Conservation (phyloP, 1,284 basidiomycete genomes). For the Ganoderma lucidum region DNA sequence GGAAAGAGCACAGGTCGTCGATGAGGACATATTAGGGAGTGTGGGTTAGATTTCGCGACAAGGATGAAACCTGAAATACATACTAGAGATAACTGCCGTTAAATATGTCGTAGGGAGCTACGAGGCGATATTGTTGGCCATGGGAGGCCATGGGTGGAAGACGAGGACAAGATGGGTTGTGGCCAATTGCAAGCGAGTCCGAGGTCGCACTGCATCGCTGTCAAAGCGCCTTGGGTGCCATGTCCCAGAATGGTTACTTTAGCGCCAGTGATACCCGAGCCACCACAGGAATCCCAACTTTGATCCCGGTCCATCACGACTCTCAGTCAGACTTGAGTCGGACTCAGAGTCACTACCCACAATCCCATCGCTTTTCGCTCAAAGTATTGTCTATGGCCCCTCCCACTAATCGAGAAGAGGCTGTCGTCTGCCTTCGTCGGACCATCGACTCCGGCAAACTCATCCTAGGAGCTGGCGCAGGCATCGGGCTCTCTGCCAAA, state of each 20-base stretch:
- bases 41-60: background rate
- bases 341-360: background rate
- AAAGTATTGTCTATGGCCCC: slow-evolving; percentile 25
- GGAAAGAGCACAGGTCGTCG: background rate
- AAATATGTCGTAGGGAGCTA: background rate
- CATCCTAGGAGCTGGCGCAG: slow-evolving; percentile 36
- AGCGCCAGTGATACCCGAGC: background rate
- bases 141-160: background rate
- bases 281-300: background rate
- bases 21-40: background rate
- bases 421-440: slow-evolving; percentile 30
- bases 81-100: background rate
- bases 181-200: no score
- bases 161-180: background rate
- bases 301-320: background rate
- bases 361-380: background rate
- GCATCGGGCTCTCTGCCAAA: slow-evolving; percentile 37
- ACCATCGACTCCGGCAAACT: slow-evolving; percentile 31
- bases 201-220: no score
- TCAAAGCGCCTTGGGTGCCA: background rate
- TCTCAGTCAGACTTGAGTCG: no score
- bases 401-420: slow-evolving; percentile 32
- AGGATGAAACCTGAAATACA: background rate
- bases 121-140: background rate
- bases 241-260: slow-evolving; percentile 2